These are phyloP conservation scores for Pseudocercospora ulei DNA, from an alignment of 2,329 filamentous ascomycete species.

Conservation along the genomic window DNA sequence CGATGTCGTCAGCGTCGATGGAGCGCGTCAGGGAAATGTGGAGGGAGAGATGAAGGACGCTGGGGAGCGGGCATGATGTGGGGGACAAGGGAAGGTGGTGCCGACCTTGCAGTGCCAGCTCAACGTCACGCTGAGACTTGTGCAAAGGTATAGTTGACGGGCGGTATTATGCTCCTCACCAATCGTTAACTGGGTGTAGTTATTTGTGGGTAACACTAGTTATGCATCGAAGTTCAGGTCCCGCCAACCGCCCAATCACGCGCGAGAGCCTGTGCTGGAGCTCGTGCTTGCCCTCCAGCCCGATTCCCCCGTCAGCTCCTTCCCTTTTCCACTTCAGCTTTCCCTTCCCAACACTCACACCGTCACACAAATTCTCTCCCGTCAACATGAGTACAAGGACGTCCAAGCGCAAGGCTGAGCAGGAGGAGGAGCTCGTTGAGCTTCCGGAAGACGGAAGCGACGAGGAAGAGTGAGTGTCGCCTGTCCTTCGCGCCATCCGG, in stretches of 20 bases:
- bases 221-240: too few relatives aligned
- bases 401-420: constrained; percentile 37
- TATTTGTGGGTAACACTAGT: too few relatives aligned
- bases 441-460: constrained; percentile 36
- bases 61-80: constrained; percentile 12
- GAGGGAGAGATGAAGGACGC: constrained; percentile 13
- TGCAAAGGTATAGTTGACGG: too few relatives aligned
- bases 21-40: constrained; percentile 11
- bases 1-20: constrained; percentile 12
- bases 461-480: constrained; percentile 33
- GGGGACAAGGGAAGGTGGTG: too few relatives aligned
- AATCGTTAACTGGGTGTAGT: too few relatives aligned
- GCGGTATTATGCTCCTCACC: too few relatives aligned
- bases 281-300: too few relatives aligned
- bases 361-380: not conserved
- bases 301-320: not conserved
- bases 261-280: too few relatives aligned
- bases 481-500: not conserved
- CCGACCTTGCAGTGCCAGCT: too few relatives aligned
- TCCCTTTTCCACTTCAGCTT: not conserved
- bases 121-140: too few relatives aligned
- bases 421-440: constrained; percentile 39
- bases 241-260: too few relatives aligned
- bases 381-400: constrained; percentile 38
- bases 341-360: not conserved